phyloP scores from a whole-genome alignment of 345 rosid genomes.

The Ceriops zippeliana region DNA sequence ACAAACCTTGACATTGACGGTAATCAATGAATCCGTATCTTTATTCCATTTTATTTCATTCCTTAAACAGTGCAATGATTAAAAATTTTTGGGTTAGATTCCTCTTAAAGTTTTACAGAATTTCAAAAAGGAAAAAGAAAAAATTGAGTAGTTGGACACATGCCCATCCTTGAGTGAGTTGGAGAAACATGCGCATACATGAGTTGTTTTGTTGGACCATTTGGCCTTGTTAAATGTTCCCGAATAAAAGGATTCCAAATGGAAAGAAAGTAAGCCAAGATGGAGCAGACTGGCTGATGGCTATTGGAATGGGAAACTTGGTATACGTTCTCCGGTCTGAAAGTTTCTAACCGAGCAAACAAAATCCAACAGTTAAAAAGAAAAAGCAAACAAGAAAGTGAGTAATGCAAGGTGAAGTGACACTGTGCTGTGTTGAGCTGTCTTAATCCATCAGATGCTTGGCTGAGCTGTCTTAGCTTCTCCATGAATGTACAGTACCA shows the following conservation, averaged over 20 bases:
- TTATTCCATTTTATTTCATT: no score
- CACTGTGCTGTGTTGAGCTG: slow-evolving; percentile 25
- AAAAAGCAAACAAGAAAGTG: background rate
- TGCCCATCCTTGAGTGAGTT: background rate
- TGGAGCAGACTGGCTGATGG: background rate
- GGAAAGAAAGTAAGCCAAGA: background rate
- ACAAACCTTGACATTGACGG: no score
- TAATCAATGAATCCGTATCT: no score
- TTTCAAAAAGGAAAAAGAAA: background rate
- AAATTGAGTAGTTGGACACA: no score
- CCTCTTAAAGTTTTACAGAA: background rate
- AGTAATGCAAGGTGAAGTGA: background rate
- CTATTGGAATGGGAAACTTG: no score
- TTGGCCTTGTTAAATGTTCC: background rate
- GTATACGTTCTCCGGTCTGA: no score
- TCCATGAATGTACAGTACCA: slow-evolving; percentile 17
- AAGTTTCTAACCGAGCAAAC: no score
- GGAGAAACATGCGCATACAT: background rate
- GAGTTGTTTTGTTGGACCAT: background rate
- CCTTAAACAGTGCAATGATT: background rate
- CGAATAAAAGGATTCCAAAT: no score
- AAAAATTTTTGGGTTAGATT: background rate
- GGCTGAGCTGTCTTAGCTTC: slow-evolving; percentile 16
- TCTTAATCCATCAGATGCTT: slow-evolving; percentile 22
- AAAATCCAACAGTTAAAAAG: background rate